Base-by-base conservation (phyloP, 257 asterid species). In the Ligustrum vulgare region DNA sequence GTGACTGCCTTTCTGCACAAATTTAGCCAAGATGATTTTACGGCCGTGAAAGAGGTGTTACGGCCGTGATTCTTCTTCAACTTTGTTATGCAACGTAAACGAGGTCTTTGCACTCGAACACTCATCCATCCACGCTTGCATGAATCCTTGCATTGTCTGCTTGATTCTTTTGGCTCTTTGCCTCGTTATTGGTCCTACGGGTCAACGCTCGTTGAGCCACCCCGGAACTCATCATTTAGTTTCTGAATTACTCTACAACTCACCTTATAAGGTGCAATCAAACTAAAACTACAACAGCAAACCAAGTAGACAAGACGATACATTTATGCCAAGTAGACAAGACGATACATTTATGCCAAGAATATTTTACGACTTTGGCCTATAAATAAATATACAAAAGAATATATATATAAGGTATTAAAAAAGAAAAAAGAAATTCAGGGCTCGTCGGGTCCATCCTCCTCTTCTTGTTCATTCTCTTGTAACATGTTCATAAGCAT, bases 401-500 rank as follows among this genome's bases (percentile, higher is more conserved):
- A 80, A 82, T n/a, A n/a, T n/a, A n/a, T n/a, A n/a, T n/a, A n/a
- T 66, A 77, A 72, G 43, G 75, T 60, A 79, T 3, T 45, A 22
- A 36, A 9, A 70, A 22, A 37, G 76, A 4, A 5, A 76, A 47
- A 49, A 18, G 72, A 70, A 33, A 12, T 11, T 83, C 78, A 89
- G 3, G 85, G 81, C 62, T 81, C 86, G 39, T 73, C 77, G 5
- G 80, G 72, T 8, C 84, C 91, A 5, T 86, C 91, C 3, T 85
- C 96, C 13, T 85, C 91, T 5, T 80, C 74, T 0, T 78, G 83
- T 47, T 92, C 98, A 20, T 92, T 85, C 75, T 92, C 98, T 72
- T 92, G 96, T 37, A 92, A 56, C 99, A 94, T 87, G 74, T 92
- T 91, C 99, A 92, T 91, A 16, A 94, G 96, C 96, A 92, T 86